Conservation (phyloP, 352 stramenopile genomes). For the Hyaloperonospora brassicae region DNA sequence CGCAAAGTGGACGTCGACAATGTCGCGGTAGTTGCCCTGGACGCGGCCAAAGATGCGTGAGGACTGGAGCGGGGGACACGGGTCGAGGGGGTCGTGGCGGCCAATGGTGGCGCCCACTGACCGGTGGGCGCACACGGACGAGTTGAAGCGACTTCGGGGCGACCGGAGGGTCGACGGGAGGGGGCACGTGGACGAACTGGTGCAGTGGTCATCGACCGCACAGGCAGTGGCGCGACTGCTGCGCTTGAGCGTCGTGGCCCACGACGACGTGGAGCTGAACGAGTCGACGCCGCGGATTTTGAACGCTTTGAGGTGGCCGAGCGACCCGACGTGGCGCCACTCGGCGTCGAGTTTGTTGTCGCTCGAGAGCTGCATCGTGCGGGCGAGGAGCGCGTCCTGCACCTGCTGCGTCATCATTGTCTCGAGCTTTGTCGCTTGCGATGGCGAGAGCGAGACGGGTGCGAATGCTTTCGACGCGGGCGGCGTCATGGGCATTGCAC, state of each 20-base stretch:
- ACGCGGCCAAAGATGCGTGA: conserved; percentile 41
- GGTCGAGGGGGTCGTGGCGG: conserved; percentile 11
- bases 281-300: conserved; percentile 29
- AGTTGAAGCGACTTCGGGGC: neutral
- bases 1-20: conserved; percentile 33
- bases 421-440: conserved; percentile 27
- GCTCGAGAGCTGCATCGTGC: conserved; percentile 11
- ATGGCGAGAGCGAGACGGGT: conserved; percentile 23
- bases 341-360: conserved; percentile 28
- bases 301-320: conserved; percentile 38
- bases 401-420: conserved; percentile 37
- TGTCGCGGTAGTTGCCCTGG: conserved; percentile 45
- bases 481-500: conserved; percentile 4
- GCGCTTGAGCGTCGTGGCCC: conserved; percentile 17
- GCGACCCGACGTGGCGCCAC: conserved; percentile 31
- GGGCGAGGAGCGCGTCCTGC: conserved; percentile 33
- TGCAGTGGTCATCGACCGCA: conserved; percentile 12
- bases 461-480: conserved; percentile 13
- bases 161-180: conserved; percentile 10
- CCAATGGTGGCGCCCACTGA: conserved; percentile 8
- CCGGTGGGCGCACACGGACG: conserved; percentile 6
- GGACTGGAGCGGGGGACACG: conserved; percentile 22
- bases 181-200: conserved; percentile 9
- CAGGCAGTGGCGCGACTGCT: conserved; percentile 8
- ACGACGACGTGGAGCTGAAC: conserved; percentile 18